Evolutionary conservation across 2,329 filamentous ascomycete genomes (phyloP).

Genomic region (Paramyrothecium sp.): DNA sequence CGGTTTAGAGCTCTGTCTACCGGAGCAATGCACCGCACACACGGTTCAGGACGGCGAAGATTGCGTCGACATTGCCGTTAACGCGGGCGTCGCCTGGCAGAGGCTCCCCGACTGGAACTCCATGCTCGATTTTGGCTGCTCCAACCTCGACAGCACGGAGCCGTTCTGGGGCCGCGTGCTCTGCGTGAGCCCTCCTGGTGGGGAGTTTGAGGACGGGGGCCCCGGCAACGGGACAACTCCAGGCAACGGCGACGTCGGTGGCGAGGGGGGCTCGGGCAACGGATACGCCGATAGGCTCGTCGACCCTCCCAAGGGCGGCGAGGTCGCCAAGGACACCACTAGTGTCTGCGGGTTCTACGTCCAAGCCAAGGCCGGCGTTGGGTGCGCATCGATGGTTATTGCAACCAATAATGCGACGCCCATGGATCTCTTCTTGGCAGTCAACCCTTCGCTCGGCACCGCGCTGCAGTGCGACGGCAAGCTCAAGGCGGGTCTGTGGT

Average conservation of each 20-base stretch:
- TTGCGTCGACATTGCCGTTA: conserved; percentile 6
- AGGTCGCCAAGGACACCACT: conserved; percentile 7
- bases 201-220: conserved; percentile 3
- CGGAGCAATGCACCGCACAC: conserved; percentile 7
- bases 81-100: conserved; percentile 1
- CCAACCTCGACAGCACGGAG: conserved; percentile 7
- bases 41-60: conserved; percentile 3
- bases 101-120: conserved; percentile 7
- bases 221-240: neutral
- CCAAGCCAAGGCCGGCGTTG: neutral
- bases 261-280: conserved; percentile 3
- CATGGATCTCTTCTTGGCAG: neutral
- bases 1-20: conserved; percentile 12
- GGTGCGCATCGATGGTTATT: neutral
- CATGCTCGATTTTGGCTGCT: conserved; percentile 7
- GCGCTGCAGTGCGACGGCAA: neutral
- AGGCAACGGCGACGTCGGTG: conserved; percentile 2
- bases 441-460: conserved; percentile 7
- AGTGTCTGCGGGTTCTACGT: conserved; percentile 7
- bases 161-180: conserved; percentile 11
- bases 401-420: neutral
- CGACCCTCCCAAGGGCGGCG: conserved; percentile 1
- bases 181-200: conserved; percentile 9
- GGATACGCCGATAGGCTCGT: neutral
- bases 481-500: neutral